Evolutionary conservation across 257 asterid genomes (phyloP).

Genomic region (Solanum pimpinellifolium): DNA sequence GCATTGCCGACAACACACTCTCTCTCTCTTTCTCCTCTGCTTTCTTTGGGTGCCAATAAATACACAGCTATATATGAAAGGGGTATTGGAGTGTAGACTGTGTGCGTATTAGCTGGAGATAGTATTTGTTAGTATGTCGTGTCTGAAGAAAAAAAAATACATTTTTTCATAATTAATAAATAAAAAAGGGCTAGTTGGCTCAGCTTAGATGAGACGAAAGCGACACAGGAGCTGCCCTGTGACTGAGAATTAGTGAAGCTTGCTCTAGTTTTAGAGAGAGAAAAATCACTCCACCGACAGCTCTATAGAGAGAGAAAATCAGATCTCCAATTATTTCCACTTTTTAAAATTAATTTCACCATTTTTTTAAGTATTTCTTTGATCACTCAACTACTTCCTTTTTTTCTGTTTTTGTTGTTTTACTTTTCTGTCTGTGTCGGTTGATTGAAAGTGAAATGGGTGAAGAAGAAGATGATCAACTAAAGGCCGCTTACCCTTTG

Average conservation of each 20-base stretch:
- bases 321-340: background rate
- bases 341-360: background rate
- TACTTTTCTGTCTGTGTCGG: background rate
- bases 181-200: background rate
- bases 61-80: background rate
- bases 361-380: background rate
- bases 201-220: constrained; percentile 39
- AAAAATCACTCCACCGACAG: constrained; percentile 3
- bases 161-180: background rate
- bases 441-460: background rate
- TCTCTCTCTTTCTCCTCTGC: background rate
- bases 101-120: constrained; percentile 18
- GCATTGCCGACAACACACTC: constrained; percentile 9
- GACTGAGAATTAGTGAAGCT: constrained; percentile 16
- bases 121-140: background rate
- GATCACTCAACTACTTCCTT: background rate
- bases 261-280: constrained; percentile 11
- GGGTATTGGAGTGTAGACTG: constrained; percentile 2
- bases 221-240: constrained; percentile 27
- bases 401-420: background rate
- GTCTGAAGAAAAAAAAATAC: background rate
- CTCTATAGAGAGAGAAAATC: background rate
- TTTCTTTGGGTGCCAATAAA: background rate
- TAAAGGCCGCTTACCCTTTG: background rate
- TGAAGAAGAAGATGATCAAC: background rate